Base-by-base conservation (phyloP, 139 green algal species). In the Chlorella sp. region DNA sequence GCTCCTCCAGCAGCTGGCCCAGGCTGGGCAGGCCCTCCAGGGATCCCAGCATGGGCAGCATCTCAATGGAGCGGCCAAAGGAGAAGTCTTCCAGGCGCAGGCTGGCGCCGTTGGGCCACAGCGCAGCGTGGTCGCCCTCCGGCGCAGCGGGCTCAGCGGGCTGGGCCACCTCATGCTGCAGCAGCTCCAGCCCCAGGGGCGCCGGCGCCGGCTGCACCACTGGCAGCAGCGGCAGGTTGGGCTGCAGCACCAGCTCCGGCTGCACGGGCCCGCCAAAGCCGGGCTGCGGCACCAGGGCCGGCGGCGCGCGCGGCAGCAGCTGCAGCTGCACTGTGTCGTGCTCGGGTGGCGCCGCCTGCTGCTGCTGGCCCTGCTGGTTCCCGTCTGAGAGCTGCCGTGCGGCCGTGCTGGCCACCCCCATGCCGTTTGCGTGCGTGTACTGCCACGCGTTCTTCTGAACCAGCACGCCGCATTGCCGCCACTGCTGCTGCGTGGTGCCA, bases 11-110 rank as follows among this genome's bases (percentile, higher is more conserved):
- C 56, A 82, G 76, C 76, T 82, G 76, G 58, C 76, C 54, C 9
- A 82, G 38, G 8, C 38, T 60, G 76, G 76, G 76, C 76, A 82
- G 56, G 3, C 40, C 36, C 1, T 22, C 54, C 22, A 68, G 32
- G 20, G 75, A 81, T 14, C n/a, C 51, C 75, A 81, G n/a, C n/a
- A 67, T n/a, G 24, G 76, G 76, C 76, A 82, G 56, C 76, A 82
- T 82, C 40, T 82, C 76, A 4, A 73, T 32, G 40, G 41, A 34
- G 69, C 68, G 8, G 68, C 68, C 68, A 74, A 38, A 36, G 69
- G 69, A 34, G 69, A 6, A 6, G 40, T 14, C 20, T 24, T 24
- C 24, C 17, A 20, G 16, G 11, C 26, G 17, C 28, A 20, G 17
- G 40, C 69, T 36, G 36, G 68, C 68, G 32, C 36, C 16, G 68